Conservation (phyloP, 164 flowering plant genomes). For the Chimonanthus praecox region DNA sequence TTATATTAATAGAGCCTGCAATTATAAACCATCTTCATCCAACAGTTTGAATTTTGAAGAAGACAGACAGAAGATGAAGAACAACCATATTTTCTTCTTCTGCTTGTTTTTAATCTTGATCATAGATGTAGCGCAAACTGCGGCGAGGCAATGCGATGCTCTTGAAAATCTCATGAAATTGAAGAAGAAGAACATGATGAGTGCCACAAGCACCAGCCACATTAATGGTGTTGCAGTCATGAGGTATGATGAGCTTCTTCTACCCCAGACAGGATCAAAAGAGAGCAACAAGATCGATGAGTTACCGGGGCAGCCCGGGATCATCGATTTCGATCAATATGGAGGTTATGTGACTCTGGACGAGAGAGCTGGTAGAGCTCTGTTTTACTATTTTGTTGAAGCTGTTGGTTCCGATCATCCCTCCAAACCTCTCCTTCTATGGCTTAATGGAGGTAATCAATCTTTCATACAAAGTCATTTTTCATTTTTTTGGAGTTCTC, state of each 20-base stretch:
- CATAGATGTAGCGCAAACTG: not conserved
- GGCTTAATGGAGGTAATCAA: constrained; percentile 56
- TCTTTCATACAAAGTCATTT: too few species aligned
- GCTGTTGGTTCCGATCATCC: constrained; percentile 19
- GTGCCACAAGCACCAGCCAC: not conserved
- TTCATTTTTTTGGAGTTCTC: too few species aligned
- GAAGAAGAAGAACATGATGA: not conserved
- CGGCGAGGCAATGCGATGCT: not conserved
- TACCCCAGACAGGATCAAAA: constrained; percentile 31
- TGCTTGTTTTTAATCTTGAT: not conserved
- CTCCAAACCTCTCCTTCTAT: constrained; percentile 56
- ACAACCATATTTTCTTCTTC: not conserved
- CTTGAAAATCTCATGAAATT: not conserved
- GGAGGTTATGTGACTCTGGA: constrained; percentile 73
- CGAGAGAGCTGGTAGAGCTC: constrained; percentile 40
- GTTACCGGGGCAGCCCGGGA: constrained; percentile 54
- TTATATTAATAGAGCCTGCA: not conserved
- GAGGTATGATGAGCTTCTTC: not conserved
- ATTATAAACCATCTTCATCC: not conserved
- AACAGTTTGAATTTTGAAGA: not conserved
- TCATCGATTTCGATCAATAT: constrained; percentile 46
- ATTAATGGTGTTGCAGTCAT: not conserved
- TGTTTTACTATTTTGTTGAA: constrained; percentile 64
- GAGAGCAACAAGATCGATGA: constrained; percentile 41
- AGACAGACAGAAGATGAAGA: not conserved